Evolutionary conservation across 73 alveolate genomes (phyloP).

Genomic region (Tetrahymena elliotti): DNA sequence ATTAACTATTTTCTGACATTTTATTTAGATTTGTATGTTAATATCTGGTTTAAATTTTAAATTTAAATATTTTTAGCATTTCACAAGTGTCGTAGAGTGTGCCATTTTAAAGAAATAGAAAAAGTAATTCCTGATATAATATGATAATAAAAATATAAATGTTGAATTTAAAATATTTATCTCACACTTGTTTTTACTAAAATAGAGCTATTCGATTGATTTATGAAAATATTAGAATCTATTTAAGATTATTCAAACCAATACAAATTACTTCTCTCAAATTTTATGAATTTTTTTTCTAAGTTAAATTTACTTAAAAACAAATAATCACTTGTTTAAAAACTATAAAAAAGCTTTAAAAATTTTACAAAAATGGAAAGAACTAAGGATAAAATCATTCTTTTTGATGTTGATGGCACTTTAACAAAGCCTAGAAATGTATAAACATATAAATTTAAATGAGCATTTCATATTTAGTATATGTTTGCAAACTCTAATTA

Average conservation of each 20-base stretch:
- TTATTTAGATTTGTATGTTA: no score
- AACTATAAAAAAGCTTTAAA: neutral
- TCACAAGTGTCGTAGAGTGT: no score
- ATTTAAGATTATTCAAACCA: neutral
- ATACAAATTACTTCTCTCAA: neutral
- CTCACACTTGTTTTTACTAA: neutral
- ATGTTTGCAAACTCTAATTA: neutral
- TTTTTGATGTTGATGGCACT: slow-evolving; percentile 95
- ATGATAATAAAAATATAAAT: neutral
- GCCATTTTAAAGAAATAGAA: no score
- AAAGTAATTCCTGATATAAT: neutral
- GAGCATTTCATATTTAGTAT: neutral
- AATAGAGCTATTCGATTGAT: neutral
- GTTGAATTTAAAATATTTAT: neutral
- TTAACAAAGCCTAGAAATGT: slow-evolving; percentile 76
- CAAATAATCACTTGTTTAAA: neutral
- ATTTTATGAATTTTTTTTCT: neutral
- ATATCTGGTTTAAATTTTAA: no score
- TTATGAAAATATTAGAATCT: no score
- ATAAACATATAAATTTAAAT: neutral
- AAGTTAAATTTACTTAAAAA: no score
- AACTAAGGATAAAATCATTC: slow-evolving; percentile 36
- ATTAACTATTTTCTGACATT: no score
- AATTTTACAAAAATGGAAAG: neutral
- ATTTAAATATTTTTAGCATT: neutral